Base-by-base conservation (phyloP, 1,284 basidiomycete genomes). In the Rhodotorula mucilaginosa region DNA sequence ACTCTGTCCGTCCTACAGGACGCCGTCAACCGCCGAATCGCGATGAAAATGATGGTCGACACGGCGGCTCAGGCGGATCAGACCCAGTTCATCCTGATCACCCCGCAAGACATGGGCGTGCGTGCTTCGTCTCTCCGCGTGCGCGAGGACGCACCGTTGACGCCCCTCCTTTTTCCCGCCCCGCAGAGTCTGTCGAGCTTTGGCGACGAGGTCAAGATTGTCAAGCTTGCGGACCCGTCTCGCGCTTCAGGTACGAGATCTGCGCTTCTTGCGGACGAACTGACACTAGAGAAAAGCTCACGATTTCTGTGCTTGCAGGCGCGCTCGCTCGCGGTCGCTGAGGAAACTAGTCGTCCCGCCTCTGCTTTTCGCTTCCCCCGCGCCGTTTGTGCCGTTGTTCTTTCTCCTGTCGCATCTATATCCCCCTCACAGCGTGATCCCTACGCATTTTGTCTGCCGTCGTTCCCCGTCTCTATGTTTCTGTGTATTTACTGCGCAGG, bases 71-170 rank as follows among this genome's bases (percentile, higher is more conserved):
- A 87, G 23, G 90, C 90, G 13, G 87, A 91, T 79, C 87, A 88
- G 80, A 93, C 92, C 79, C 94, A 97, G 81, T 95, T 92, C 79
- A 87, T 97, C 67, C 85, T 97, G 61, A 96, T 97, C 79, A 96
- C 93, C 0, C 94, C 94, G 10, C 81, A 83, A 72, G 81, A 72
- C n/a, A 71, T 74, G 69, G 61, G 70, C 64, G 61, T 64, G 21
- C 21, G 58, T 59, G 19, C 19, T 26, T 4, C 19, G 3, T 26
- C 1, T 13, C 12, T 34, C 21, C 6, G 5, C 6, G 34, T 19
- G 1, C 4, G 12, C 1, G 12, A 6, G 16, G n/a, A 26, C 61
- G 56, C 46, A 67, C 52, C 10, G 18, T 4, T 23, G 51, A 23
- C 21, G 39, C 39, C 39, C 39, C 21, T 18, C 26, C 15, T 7